Conservation (phyloP, 2,329 filamentous ascomycete species). For the Aspergillus arachidicola region DNA sequence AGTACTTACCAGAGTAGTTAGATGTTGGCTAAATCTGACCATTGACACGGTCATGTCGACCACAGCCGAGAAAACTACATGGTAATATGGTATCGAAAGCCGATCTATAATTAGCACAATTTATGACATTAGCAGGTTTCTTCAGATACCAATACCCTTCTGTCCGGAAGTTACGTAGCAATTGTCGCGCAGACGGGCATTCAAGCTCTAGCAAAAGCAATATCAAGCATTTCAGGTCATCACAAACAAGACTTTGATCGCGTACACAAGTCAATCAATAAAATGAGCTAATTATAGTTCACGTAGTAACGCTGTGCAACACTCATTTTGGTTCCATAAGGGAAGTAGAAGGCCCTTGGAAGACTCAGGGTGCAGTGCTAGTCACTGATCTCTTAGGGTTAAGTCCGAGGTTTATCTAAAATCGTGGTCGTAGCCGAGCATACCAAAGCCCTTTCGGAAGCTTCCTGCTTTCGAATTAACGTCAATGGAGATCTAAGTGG, state of each 20-base stretch:
- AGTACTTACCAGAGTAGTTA: too few species aligned
- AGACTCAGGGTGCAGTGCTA: too few species aligned
- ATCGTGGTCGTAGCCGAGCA: background rate
- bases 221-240: background rate
- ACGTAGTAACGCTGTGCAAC: background rate
- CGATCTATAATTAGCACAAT: too few species aligned
- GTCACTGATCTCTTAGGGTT: background rate
- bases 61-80: too few species aligned
- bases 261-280: background rate
- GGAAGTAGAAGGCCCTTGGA: background rate
- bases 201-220: background rate
- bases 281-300: background rate
- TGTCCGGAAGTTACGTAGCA: too few species aligned
- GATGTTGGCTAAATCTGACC: too few species aligned
- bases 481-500: background rate
- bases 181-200: accelerated
- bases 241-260: background rate
- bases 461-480: background rate
- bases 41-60: too few species aligned
- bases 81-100: too few species aligned
- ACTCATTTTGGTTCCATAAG: background rate
- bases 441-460: background rate
- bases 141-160: too few species aligned
- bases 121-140: too few species aligned
- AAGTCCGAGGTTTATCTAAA: background rate